Conservation (phyloP, 2,329 filamentous ascomycete species). For the Exophiala dermatitidis region DNA sequence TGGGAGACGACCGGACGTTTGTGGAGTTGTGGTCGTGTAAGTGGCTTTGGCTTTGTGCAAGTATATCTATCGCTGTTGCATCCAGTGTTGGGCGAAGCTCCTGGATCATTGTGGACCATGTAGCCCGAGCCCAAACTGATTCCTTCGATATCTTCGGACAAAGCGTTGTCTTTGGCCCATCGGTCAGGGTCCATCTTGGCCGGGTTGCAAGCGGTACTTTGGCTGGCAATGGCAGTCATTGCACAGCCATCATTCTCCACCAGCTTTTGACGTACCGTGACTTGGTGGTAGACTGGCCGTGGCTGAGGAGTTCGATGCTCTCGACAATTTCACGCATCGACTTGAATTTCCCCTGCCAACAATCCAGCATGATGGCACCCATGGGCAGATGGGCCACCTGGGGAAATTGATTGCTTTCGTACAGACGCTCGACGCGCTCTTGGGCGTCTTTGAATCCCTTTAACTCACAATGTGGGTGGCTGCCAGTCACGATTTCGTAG, state of each 20-base stretch:
- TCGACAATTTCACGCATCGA: conserved; percentile 7
- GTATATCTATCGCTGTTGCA: not conserved
- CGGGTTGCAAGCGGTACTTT: not conserved
- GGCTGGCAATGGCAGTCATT: not conserved
- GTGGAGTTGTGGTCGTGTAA: too few species aligned
- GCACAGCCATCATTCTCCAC: not conserved
- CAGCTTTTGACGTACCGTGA: not conserved
- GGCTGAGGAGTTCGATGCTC: not conserved
- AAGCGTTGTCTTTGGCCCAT: not conserved
- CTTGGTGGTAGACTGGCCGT: not conserved
- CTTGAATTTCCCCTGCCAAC: conserved; percentile 5
- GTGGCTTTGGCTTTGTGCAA: too few species aligned
- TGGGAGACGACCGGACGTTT: too few species aligned
- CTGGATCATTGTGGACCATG: not conserved
- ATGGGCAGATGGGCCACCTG: conserved; percentile 5
- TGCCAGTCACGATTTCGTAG: conserved; percentile 21
- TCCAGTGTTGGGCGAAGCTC: not conserved
- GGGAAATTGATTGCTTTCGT: conserved; percentile 3
- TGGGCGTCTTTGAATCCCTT: conserved; percentile 2
- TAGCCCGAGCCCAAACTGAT: not conserved
- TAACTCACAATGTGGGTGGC: not conserved
- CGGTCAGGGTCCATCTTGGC: not conserved
- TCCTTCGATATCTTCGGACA: not conserved
- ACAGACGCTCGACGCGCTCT: conserved; percentile 3
- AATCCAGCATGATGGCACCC: conserved; percentile 3